Conservation (phyloP, 352 stramenopile species). For the Halophytophthora batemanensis region DNA sequence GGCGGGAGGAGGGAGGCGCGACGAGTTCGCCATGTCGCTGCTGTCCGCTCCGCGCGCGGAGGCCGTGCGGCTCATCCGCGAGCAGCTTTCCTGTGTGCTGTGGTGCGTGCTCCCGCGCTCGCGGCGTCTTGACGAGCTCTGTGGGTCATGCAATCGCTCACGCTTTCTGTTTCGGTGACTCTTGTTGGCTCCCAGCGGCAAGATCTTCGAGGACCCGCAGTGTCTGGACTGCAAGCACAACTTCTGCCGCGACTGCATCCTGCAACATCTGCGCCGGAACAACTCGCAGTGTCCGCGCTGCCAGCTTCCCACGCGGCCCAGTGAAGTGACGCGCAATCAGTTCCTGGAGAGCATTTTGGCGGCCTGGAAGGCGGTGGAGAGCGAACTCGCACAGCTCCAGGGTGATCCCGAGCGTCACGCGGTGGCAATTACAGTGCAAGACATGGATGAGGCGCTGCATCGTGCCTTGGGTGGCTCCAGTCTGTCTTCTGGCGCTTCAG, state of each 20-base stretch:
- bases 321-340: slow-evolving; percentile 82
- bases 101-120: slow-evolving; percentile 40
- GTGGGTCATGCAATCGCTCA: background rate
- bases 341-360: slow-evolving; percentile 82
- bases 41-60: slow-evolving; percentile 51
- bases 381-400: slow-evolving; percentile 41
- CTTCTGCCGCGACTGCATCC: slow-evolving; percentile 78
- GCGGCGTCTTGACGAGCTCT: background rate
- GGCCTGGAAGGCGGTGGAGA: slow-evolving; percentile 75
- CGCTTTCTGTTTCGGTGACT: background rate
- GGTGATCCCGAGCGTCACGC: slow-evolving; percentile 33
- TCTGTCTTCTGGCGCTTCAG: background rate
- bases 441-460: slow-evolving; percentile 36
- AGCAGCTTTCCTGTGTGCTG: slow-evolving; percentile 73
- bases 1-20: background rate
- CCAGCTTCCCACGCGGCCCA: slow-evolving; percentile 66
- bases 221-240: slow-evolving; percentile 89
- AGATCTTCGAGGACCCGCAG: slow-evolving; percentile 81
- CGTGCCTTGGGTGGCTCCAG: slow-evolving; percentile 12
- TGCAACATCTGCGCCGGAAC: slow-evolving; percentile 53
- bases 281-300: slow-evolving; percentile 68
- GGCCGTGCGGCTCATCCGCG: slow-evolving; percentile 70
- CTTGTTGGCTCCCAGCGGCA: slow-evolving; percentile 26
- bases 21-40: slow-evolving; percentile 41
- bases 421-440: slow-evolving; percentile 19